Conservation (phyloP, 1,139 yeast species). For the Geotrichum klebahnii region DNA sequence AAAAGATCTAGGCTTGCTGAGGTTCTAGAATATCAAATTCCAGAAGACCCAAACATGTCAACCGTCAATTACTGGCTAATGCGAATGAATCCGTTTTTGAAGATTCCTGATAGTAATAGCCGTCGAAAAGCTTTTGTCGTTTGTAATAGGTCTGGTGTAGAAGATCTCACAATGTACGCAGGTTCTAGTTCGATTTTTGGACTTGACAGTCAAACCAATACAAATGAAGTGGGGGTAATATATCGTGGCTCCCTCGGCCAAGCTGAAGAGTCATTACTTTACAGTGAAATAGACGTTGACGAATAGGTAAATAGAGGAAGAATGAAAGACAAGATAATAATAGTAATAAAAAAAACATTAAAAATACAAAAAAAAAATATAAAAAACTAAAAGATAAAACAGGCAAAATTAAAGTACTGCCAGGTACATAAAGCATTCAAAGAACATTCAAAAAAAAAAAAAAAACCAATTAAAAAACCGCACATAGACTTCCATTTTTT, state of each 20-base stretch:
- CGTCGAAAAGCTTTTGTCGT: constrained; percentile 43
- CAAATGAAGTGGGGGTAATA: constrained; percentile 13
- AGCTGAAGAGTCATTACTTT: constrained; percentile 28
- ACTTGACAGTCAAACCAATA: constrained; percentile 21
- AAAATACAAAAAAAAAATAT: background rate
- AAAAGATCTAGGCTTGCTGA: constrained; percentile 2
- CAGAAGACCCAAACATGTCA: constrained; percentile 40
- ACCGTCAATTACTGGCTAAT: constrained; percentile 63
- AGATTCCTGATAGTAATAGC: constrained; percentile 28
- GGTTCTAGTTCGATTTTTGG: constrained; percentile 50
- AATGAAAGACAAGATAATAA: background rate
- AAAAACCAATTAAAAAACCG: background rate
- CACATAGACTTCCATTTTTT: too few relatives aligned
- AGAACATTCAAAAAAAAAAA: background rate
- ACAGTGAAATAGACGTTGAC: constrained; percentile 23
- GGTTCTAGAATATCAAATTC: constrained; percentile 26
- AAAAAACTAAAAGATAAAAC: background rate
- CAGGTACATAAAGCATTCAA: background rate
- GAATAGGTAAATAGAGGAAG: background rate
- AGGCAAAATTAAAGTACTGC: background rate
- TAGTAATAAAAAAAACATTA: background rate
- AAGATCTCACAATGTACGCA: constrained; percentile 63
- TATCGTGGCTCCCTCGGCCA: constrained; percentile 30
- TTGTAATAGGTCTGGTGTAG: constrained; percentile 74
- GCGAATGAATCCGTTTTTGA: constrained; percentile 63